Evolutionary conservation across 2,329 filamentous ascomycete genomes (phyloP).

Genomic region (Aspergillus pseudonomiae): DNA sequence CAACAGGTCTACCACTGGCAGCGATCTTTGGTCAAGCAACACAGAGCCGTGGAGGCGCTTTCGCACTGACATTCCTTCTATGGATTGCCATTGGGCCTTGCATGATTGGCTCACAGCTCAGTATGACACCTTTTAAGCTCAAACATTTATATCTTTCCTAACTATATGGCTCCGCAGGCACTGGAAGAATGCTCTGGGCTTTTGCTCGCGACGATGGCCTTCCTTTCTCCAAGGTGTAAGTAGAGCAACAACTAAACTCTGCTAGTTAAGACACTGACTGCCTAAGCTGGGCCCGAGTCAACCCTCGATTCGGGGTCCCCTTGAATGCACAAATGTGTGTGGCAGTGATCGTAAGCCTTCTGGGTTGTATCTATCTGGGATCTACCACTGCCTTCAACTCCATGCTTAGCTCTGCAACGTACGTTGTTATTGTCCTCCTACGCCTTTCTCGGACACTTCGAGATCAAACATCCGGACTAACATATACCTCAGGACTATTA

Average conservation of each 20-base stretch:
- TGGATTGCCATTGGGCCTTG: constrained; percentile 39
- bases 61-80: constrained; percentile 52
- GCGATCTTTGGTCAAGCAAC: constrained; percentile 66
- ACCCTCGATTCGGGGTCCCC: constrained; percentile 46
- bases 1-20: constrained; percentile 62
- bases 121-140: constrained; percentile 23
- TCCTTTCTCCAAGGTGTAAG: constrained; percentile 33
- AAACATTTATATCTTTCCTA: neutral
- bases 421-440: neutral
- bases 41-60: constrained; percentile 53
- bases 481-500: constrained; percentile 42
- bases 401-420: constrained; percentile 33
- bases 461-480: neutral
- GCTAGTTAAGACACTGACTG: neutral
- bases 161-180: constrained; percentile 34
- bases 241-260: neutral
- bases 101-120: constrained; percentile 38
- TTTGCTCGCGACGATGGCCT: constrained; percentile 57
- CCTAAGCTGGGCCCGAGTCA: constrained; percentile 50
- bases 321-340: constrained; percentile 60
- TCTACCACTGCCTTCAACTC: constrained; percentile 68
- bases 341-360: constrained; percentile 53
- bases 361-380: constrained; percentile 69
- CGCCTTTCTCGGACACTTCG: neutral
- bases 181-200: constrained; percentile 62